Evolutionary conservation across 345 rosid genomes (phyloP), one percentile per base, ranked within the genome.

Genomic region (Populus deltoides): DNA sequence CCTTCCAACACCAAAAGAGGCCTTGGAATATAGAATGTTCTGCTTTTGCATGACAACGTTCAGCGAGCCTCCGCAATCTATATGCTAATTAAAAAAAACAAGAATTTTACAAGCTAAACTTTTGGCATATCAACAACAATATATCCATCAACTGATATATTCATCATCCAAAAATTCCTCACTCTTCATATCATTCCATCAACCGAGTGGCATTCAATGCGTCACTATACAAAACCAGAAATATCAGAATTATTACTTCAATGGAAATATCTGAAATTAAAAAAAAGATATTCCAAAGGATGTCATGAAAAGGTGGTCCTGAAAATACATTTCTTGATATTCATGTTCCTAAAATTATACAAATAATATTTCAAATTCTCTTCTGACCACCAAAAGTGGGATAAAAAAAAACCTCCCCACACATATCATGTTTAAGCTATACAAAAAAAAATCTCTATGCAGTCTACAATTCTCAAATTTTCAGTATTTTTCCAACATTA

Each of bases 1-100:
- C 35, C 24, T 76, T 75, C 82, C 76, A 53, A 70, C 77, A 61
- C 75, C 72, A 57, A 80, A 85, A 35, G 78, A 62, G 80, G 83
- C 79, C 68, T 79, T 78, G 75, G 77, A 61, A 75, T 20, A 29
- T 41, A 76, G 75, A 51, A 87, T 69, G 80, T 71, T 79, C 77
- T 74, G 83, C 78, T 77, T 85, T 74, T 63, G 84, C 90, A 88
- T 88, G 73, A 71, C 80, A 85, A 45, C 72, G 75, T 75, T 70
- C 68, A 65, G 59, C 20, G 55, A 77, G 9, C 75, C 43, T 72
- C 77, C 29, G 47, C 27, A 74, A 49, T 67, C 75, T 71, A 57
- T 43, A 31, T 59, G 43, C 31, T 57, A 63, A 66, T 74, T 43
- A 11, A 53, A 51, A 33, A 25, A 22, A 57, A 65, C 45, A 61